Evolutionary conservation across 345 rosid genomes (phyloP).

Genomic region (Jatropha curcas): DNA sequence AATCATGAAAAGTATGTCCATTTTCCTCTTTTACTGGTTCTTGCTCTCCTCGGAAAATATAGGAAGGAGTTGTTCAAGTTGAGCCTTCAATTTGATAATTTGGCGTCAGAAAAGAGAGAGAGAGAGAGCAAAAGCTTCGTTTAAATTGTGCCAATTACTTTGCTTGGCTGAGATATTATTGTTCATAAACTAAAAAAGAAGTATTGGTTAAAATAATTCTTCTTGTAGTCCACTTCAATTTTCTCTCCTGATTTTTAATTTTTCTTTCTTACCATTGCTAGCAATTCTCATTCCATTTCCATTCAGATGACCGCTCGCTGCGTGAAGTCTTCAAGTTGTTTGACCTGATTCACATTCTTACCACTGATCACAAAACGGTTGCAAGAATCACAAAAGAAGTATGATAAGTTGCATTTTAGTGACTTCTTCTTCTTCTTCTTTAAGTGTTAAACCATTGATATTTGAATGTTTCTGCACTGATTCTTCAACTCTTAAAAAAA

Average conservation of each 20-base stretch:
- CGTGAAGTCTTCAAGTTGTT: slow-evolving; percentile 86
- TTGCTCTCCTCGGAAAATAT: neutral
- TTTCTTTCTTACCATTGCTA: neutral
- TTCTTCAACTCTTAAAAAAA: neutral
- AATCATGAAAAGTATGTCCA: slow-evolving; percentile 61
- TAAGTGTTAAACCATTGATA: neutral
- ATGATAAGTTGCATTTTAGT: slow-evolving; percentile 16
- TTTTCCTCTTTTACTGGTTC: neutral
- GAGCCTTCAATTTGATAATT: neutral
- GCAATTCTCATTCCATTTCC: neutral
- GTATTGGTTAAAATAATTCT: neutral
- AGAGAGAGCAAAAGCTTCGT: neutral
- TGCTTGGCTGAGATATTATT: neutral
- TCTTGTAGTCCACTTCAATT: neutral
- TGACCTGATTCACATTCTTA: slow-evolving; percentile 75
- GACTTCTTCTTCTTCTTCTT: neutral
- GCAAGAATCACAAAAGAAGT: slow-evolving; percentile 89
- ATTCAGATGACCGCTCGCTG: slow-evolving; percentile 67
- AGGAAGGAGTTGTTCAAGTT: neutral
- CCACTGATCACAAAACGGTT: slow-evolving; percentile 78
- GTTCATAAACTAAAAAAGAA: neutral
- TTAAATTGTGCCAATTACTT: neutral
- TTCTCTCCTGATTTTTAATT: neutral
- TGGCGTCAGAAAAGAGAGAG: neutral
- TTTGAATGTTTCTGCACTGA: neutral